phyloP scores from a whole-genome alignment of 139 green algal genomes.

The Chlamydomonas sphaeroides region DNA sequence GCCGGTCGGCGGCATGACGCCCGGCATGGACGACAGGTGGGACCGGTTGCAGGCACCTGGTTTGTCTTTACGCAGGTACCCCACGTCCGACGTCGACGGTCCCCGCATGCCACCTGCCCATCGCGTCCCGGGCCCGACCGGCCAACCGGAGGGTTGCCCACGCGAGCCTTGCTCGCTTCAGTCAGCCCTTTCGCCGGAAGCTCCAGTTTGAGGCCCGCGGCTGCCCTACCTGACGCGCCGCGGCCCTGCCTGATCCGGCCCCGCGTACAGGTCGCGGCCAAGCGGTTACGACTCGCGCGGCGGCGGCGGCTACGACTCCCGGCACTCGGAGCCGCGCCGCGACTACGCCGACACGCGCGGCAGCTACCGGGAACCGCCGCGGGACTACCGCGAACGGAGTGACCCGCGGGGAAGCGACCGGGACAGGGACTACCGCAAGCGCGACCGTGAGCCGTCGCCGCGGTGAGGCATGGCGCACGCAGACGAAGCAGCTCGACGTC shows the following conservation, averaged over 20 bases:
- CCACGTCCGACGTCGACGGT: too few relatives aligned
- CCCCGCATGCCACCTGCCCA: too few relatives aligned
- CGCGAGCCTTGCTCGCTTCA: background rate
- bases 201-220: too few relatives aligned
- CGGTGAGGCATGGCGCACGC: too few relatives aligned
- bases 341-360: constrained; percentile 30
- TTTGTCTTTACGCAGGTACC: too few relatives aligned
- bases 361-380: constrained; percentile 21
- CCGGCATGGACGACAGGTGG: constrained; percentile 26
- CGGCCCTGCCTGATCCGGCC: background rate
- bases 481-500: too few relatives aligned
- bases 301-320: background rate
- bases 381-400: constrained; percentile 37
- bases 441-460: background rate
- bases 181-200: too few relatives aligned
- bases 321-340: background rate
- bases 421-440: constrained; percentile 19
- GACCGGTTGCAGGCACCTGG: background rate
- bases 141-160: background rate
- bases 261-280: background rate
- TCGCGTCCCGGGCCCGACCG: background rate
- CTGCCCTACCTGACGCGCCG: too few relatives aligned
- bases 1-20: constrained; percentile 2
- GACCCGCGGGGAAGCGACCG: too few relatives aligned
- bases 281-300: too few relatives aligned